Percentiles rank a stretch among this genome's conserved stretches.
Conservation (phyloP, 2,329 filamentous ascomycete species). For the Xylariaceae sp. region DNA sequence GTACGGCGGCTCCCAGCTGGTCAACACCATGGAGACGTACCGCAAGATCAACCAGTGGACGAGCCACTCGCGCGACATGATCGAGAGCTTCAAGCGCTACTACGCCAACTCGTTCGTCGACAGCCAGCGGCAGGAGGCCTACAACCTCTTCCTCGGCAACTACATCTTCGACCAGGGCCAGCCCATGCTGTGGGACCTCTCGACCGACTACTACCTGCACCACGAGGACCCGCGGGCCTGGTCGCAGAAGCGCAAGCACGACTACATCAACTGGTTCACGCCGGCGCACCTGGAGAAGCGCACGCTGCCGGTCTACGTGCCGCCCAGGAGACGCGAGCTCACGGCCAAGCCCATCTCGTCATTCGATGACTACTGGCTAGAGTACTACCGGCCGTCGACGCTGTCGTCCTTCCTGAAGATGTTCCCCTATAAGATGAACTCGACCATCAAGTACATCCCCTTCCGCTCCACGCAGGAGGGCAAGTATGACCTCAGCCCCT, state of each 20-base stretch:
- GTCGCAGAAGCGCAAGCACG: slow-evolving; percentile 51
- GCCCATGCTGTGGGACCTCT: slow-evolving; percentile 94
- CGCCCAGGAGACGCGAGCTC: slow-evolving; percentile 28
- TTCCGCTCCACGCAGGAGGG: slow-evolving; percentile 65
- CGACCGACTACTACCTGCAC: slow-evolving; percentile 93
- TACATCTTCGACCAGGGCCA: slow-evolving; percentile 83
- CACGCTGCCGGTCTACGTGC: slow-evolving; percentile 43
- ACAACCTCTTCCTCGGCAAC: slow-evolving; percentile 94
- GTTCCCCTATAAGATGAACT: slow-evolving; percentile 88
- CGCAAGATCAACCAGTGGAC: slow-evolving; percentile 99
- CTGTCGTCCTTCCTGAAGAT: slow-evolving; percentile 88
- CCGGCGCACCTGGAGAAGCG: slow-evolving; percentile 61
- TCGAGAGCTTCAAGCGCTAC: slow-evolving; percentile 97
- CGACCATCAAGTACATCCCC: slow-evolving; percentile 75
- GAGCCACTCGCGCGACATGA: slow-evolving; percentile 95
- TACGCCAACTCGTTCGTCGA: slow-evolving; percentile 99
- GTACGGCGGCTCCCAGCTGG: slow-evolving; percentile 92
- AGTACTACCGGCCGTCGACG: slow-evolving; percentile 86
- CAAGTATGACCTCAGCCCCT: slow-evolving; percentile 80
- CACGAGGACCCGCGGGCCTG: slow-evolving; percentile 75
- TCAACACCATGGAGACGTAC: slow-evolving; percentile 99
- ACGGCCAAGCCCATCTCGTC: slow-evolving; percentile 43
- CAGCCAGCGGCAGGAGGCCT: slow-evolving; percentile 94
- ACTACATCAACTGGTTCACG: slow-evolving; percentile 88
- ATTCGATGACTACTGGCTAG: slow-evolving; percentile 94